Percentiles rank a stretch among this genome's conserved stretches.
Evolutionary conservation across 2,329 filamentous ascomycete species (phyloP).

Genomic region (Sporothrix protearum): DNA sequence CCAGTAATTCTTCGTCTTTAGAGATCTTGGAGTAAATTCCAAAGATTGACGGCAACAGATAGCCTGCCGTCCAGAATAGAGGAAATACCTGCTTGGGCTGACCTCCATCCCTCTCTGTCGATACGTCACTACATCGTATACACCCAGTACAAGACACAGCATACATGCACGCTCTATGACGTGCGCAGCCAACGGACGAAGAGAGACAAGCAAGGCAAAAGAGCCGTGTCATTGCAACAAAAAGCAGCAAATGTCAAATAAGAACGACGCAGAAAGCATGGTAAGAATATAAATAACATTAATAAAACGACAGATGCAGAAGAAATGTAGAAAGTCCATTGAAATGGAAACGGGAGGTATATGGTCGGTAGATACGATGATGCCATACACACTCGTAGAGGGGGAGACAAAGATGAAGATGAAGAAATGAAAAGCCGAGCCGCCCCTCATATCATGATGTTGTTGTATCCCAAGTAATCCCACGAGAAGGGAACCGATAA

Average conservation of each 20-base stretch:
- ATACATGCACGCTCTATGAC: background rate
- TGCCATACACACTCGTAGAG: background rate
- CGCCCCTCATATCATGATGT: background rate
- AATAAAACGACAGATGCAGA: background rate
- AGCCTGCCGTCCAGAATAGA: no score
- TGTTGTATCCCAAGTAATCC: slow-evolving; percentile 22
- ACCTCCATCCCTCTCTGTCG: background rate
- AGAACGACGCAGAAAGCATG: background rate
- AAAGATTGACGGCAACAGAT: no score
- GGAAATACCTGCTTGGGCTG: no score
- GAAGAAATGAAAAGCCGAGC: background rate
- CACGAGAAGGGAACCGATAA: slow-evolving; percentile 24
- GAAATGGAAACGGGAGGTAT: background rate
- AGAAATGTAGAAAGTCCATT: background rate
- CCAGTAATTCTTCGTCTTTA: background rate
- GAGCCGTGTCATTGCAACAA: background rate
- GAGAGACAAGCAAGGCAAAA: background rate
- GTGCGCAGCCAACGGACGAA: background rate
- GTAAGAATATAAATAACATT: background rate
- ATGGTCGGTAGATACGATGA: background rate
- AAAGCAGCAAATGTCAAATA: background rate
- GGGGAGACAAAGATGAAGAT: background rate
- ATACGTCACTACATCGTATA: no score
- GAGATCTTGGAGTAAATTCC: no score
- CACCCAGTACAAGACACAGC: background rate